phyloP scores from a whole-genome alignment of 2,329 filamentous ascomycete genomes.

The Zasmidium cellare region DNA sequence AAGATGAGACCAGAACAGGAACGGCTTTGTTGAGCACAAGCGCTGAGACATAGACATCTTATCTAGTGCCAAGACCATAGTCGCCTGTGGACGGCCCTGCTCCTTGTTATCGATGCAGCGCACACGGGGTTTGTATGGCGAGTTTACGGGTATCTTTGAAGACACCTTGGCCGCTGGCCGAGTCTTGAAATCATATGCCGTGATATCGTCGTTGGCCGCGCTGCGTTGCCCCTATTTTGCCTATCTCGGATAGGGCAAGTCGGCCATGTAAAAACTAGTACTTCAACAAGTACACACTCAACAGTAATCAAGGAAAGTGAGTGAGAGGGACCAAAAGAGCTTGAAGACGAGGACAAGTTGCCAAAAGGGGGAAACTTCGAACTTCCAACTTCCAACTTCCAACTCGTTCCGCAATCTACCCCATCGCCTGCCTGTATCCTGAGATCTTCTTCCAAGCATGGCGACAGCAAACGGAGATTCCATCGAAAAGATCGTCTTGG shows the following conservation, averaged over 20 bases:
- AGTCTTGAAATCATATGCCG: not conserved
- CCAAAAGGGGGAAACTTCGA: too few species aligned
- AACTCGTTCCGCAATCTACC: too few species aligned
- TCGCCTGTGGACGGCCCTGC: not conserved
- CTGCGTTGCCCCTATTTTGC: not conserved
- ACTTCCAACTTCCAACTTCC: too few species aligned
- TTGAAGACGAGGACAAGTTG: too few species aligned
- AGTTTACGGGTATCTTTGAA: not conserved
- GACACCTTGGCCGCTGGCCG: not conserved
- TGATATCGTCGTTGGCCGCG: not conserved
- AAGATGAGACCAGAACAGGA: not conserved
- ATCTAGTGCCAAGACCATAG: constrained; percentile 3
- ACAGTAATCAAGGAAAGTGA: too few species aligned
- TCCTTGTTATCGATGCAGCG: too few species aligned
- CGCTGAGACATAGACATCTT: not conserved
- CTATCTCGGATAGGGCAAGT: constrained; percentile 7
- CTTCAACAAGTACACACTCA: not conserved
- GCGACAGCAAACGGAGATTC: not conserved
- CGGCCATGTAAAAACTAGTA: not conserved
- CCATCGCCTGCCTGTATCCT: too few species aligned
- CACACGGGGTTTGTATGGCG: too few species aligned
- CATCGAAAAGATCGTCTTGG: constrained; percentile 5
- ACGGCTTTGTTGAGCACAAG: not conserved
- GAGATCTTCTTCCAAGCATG: not conserved
- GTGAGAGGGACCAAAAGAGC: too few species aligned